Conservation (phyloP, 495 filamentous ascomycete genomes). For the Neurospora terricola region DNA sequence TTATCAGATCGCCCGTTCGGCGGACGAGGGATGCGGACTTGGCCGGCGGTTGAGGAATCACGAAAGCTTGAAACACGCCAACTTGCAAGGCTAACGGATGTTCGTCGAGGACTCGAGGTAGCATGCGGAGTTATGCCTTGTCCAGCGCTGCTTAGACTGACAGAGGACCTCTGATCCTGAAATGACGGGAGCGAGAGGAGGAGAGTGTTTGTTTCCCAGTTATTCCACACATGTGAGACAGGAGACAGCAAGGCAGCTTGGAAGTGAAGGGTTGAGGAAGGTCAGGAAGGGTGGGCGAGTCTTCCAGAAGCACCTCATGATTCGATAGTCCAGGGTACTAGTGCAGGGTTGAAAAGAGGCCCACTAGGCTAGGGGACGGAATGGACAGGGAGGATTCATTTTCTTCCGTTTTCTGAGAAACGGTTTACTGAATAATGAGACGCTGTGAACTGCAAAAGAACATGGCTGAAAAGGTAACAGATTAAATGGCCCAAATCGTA, state of each 20-base stretch:
- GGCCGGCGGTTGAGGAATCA: not conserved
- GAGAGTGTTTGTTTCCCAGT: not conserved
- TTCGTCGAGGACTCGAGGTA: not conserved
- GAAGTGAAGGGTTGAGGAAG: not conserved
- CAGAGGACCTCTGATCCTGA: not conserved
- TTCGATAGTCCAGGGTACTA: not conserved
- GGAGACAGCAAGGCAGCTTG: not conserved
- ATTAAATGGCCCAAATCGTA: not conserved
- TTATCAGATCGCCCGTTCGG: not conserved
- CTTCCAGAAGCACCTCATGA: not conserved
- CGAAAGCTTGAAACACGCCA: not conserved
- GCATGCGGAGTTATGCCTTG: not conserved
- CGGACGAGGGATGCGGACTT: not conserved
- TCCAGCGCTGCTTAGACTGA: not conserved
- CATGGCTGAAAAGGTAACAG: not conserved
- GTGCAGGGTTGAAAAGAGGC: not conserved
- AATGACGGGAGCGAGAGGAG: not conserved
- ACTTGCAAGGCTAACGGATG: not conserved
- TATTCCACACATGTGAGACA: not conserved
- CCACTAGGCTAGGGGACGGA: not conserved
- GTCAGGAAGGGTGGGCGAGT: not conserved
- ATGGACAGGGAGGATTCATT: not conserved
- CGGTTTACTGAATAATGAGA: not conserved
- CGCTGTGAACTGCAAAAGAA: not conserved
- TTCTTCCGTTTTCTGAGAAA: not conserved